Percentiles rank a stretch among this genome's conserved stretches.
Conservation (phyloP, 306 rosid species). For the Medicago arabica region DNA sequence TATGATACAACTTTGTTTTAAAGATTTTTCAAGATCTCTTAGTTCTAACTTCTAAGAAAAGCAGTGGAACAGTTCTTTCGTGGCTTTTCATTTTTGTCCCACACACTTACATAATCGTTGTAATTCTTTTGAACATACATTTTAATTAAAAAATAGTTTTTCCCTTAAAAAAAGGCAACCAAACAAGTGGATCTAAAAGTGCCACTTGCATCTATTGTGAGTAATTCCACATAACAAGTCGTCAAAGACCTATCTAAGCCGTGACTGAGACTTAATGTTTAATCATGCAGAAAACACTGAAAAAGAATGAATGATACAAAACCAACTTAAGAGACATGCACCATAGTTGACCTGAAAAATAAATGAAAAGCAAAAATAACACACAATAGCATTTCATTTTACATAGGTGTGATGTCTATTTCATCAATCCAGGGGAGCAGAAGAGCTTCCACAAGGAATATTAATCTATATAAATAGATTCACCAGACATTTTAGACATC, state of each 20-base stretch:
- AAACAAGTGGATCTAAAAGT: not conserved
- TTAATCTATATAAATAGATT: too few relatives aligned
- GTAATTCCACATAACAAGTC: not conserved
- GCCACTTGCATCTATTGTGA: not conserved
- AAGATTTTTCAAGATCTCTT: not conserved
- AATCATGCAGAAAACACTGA: too few relatives aligned
- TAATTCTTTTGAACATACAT: not conserved
- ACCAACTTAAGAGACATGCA: too few relatives aligned
- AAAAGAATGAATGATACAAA: too few relatives aligned
- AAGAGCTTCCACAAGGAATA: too few relatives aligned
- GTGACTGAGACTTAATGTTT: not conserved
- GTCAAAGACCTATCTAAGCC: not conserved
- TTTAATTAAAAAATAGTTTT: not conserved
- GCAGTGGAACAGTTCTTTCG: not conserved
- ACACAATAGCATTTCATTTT: too few relatives aligned
- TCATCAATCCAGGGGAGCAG: too few relatives aligned
- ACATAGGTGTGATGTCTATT: too few relatives aligned
- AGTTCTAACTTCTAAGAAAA: not conserved
- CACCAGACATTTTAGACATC: too few relatives aligned
- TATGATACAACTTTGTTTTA: not conserved
- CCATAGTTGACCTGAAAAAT: too few relatives aligned
- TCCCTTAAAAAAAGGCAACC: not conserved
- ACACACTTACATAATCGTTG: not conserved
- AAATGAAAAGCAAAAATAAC: too few relatives aligned
- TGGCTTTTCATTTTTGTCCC: not conserved